A percentile compares a stretch with the other conserved stretches of the same genome.
phyloP scores from a whole-genome alignment of 331 rosid species.

The Pyracantha coccinea region DNA sequence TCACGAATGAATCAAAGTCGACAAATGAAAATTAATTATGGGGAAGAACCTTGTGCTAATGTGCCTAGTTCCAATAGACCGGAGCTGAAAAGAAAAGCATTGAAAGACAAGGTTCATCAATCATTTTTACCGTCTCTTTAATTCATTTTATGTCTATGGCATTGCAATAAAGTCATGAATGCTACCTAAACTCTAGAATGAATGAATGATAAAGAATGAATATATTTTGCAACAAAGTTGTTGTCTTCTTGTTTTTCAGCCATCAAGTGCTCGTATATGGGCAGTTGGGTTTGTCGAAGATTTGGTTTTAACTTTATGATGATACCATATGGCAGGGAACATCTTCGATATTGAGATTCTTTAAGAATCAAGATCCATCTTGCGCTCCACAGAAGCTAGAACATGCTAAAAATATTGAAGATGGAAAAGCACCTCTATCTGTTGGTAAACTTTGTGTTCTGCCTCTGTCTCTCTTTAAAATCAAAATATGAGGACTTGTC shows the following conservation, averaged over 20 bases:
- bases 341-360: slow-evolving; percentile 57
- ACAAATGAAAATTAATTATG: slow-evolving; percentile 7
- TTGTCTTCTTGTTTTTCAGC: not conserved
- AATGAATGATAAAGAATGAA: too few relatives aligned
- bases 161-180: not conserved
- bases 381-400: slow-evolving; percentile 38
- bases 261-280: not conserved
- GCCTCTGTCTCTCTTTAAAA: not conserved
- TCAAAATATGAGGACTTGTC: not conserved
- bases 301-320: not conserved
- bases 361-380: slow-evolving; percentile 36
- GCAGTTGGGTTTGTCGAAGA: not conserved
- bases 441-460: slow-evolving; percentile 22
- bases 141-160: not conserved
- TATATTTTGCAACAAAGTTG: too few relatives aligned
- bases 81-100: slow-evolving; percentile 35
- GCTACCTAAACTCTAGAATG: not conserved
- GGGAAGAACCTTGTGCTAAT: slow-evolving; percentile 21
- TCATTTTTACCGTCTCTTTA: not conserved
- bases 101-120: slow-evolving; percentile 40
- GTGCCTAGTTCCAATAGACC: slow-evolving; percentile 23
- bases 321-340: slow-evolving; percentile 39
- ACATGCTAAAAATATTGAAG: slow-evolving; percentile 26
- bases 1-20: slow-evolving; percentile 7
- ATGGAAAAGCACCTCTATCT: slow-evolving; percentile 21